Evolutionary conservation across 352 stramenopile genomes (phyloP), one percentile per base, ranked within the genome.

Genomic region (Lagenidium giganteum): DNA sequence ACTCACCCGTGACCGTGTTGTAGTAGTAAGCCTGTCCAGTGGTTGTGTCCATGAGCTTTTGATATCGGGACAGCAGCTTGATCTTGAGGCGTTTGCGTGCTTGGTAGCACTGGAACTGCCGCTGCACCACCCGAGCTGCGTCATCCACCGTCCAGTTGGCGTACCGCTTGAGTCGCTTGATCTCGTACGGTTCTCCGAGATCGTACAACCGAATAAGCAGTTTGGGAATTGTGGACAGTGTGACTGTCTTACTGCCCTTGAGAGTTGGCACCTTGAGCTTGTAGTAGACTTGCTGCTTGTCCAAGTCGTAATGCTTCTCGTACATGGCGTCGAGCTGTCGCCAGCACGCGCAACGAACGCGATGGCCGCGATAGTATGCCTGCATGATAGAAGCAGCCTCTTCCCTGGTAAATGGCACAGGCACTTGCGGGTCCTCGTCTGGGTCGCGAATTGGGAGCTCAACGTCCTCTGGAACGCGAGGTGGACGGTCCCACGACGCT

Each of bases 401-500:
- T 14, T 65, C 34, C 5, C 34, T n/a, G 11, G 78, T 91, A 13
- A 82, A 36, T 2, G 73, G 78, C 7, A 72, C 52, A 11, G 24
- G 58, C 28, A 90, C 73, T 12, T 59, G 23, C 1, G 65, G 72
- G 16, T 64, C 43, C 21, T 65, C 60, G 34, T 91, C 78, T 1
- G 78, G 78, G 48, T 91, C 78, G 17, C 78, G 72, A 11, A 91
- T 86, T 9, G 75, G 72, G 27, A 86, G 64, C 16, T 86, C 72
- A 3, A 83, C 44, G 14, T 79, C 44, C 14, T 53, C 25, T 2
- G 56, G 53, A 20, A 91, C 38, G 11, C 71, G 54, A 8, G 1
- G 13, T 9, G 78, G 78, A 7, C 58, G 69, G 8, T 60, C 18
- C 78, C 78, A 91, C 4, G 72, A 69, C 16, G 68, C 69, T 5